Conservation (phyloP, 2,329 filamentous ascomycete genomes). For the Magnaporthiopsis poae region DNA sequence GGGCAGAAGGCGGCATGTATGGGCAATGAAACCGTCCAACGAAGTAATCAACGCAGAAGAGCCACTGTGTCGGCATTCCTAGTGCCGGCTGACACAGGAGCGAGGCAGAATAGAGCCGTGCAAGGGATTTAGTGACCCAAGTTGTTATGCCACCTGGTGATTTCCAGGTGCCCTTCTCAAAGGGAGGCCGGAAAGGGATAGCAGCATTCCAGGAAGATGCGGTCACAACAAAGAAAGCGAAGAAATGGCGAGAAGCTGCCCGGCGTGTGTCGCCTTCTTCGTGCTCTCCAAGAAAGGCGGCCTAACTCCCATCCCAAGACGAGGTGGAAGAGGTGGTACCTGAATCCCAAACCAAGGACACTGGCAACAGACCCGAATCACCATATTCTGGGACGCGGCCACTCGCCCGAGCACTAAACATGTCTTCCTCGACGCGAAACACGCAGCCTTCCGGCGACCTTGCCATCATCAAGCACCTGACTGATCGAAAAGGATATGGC, state of each 20-base stretch:
- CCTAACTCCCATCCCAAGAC: not conserved
- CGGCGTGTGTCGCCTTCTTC: not conserved
- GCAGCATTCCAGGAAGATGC: not conserved
- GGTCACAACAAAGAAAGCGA: not conserved
- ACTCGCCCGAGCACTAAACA: not conserved
- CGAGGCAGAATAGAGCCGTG: not conserved
- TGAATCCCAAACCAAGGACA: not conserved
- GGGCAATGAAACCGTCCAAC: too few species aligned
- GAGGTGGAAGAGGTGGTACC: too few species aligned
- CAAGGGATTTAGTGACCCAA: not conserved
- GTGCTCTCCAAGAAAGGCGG: not conserved
- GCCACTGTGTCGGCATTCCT: too few species aligned
- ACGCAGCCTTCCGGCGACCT: slow-evolving; percentile 1
- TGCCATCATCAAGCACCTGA: slow-evolving; percentile 19
- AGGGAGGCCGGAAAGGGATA: slow-evolving; percentile 1
- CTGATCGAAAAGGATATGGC: slow-evolving; percentile 10
- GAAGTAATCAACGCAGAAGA: not conserved
- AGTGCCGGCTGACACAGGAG: too few species aligned
- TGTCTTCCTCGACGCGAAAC: not conserved
- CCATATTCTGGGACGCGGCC: too few species aligned
- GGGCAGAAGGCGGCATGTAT: too few species aligned
- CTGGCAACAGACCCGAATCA: not conserved
- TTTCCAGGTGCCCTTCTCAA: not conserved
- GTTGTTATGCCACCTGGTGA: not conserved
- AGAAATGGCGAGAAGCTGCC: not conserved